Evolutionary conservation across 441 rosid species (phyloP).

Genomic region (Corymbia calophylla): DNA sequence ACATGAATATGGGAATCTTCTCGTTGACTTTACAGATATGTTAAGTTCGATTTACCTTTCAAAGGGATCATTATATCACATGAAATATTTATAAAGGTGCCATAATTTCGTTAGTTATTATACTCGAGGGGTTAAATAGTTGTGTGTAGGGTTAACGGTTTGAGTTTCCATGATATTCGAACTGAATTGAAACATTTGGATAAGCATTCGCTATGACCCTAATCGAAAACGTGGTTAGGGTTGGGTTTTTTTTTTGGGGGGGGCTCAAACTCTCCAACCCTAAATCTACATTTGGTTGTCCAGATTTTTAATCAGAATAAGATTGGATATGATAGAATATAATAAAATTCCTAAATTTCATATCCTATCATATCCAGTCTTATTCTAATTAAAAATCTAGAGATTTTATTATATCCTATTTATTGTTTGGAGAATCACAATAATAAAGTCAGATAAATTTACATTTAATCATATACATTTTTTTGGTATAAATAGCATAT

Average conservation of each 20-base stretch:
- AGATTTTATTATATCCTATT: too few species aligned
- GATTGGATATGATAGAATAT: too few species aligned
- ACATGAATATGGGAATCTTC: background rate
- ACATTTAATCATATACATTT: too few species aligned
- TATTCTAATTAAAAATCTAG: too few species aligned
- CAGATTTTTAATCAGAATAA: too few species aligned
- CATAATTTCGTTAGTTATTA: background rate
- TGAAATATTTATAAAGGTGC: background rate
- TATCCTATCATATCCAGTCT: too few species aligned
- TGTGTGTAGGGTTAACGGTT: background rate
- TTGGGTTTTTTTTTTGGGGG: background rate
- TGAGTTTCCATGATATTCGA: background rate
- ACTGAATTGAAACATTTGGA: background rate
- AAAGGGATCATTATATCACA: background rate
- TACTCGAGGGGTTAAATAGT: background rate
- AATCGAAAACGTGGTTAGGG: accelerated
- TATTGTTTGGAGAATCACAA: too few species aligned
- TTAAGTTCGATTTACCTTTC: background rate
- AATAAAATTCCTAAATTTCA: too few species aligned
- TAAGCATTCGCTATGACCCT: background rate
- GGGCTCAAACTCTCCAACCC: background rate
- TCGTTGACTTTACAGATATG: background rate
- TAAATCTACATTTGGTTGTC: too few species aligned
- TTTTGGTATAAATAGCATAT: too few species aligned
- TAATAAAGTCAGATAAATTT: too few species aligned